These are phyloP conservation scores for Antitrichia curtipendula DNA, from an alignment of 225 moss, liverwort and hornwort genomes.

Conservation along the genomic window DNA sequence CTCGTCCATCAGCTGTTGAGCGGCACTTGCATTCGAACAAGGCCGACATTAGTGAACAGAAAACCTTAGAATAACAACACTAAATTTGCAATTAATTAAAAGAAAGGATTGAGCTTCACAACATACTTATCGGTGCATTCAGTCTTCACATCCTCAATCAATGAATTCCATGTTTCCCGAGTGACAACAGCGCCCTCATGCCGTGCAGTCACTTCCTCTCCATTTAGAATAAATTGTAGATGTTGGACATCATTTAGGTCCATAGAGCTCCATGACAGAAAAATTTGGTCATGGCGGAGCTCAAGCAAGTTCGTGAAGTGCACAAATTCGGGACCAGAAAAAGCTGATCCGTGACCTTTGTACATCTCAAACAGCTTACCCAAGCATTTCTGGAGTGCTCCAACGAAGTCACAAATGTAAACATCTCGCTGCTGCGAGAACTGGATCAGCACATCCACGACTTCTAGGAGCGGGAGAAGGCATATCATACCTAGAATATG, in stretches of 20 bases:
- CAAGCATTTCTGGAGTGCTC: not conserved
- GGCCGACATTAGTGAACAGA: fast-evolving
- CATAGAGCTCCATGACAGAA: not conserved
- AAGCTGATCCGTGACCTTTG: not conserved
- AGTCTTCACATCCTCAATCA: not conserved
- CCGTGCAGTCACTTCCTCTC: not conserved
- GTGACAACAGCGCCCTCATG: not conserved
- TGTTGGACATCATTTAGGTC: not conserved
- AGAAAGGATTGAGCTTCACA: not conserved
- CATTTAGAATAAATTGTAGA: not conserved
- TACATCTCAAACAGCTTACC: not conserved
- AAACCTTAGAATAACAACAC: no score
- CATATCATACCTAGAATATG: not conserved
- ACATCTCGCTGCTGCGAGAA: not conserved
- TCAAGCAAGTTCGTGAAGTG: not conserved
- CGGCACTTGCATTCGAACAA: no score
- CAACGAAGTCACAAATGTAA: not conserved
- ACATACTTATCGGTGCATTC: not conserved
- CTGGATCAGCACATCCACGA: not conserved
- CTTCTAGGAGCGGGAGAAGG: not conserved
- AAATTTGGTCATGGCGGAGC: not conserved
- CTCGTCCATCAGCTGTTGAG: no score
- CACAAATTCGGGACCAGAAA: not conserved
- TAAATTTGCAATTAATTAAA: not conserved
- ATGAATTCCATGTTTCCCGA: not conserved